A percentile compares a stretch with the other conserved stretches of the same genome.
Conservation (phyloP, 129 eudicot genomes). For the Ambrosia trifida region DNA sequence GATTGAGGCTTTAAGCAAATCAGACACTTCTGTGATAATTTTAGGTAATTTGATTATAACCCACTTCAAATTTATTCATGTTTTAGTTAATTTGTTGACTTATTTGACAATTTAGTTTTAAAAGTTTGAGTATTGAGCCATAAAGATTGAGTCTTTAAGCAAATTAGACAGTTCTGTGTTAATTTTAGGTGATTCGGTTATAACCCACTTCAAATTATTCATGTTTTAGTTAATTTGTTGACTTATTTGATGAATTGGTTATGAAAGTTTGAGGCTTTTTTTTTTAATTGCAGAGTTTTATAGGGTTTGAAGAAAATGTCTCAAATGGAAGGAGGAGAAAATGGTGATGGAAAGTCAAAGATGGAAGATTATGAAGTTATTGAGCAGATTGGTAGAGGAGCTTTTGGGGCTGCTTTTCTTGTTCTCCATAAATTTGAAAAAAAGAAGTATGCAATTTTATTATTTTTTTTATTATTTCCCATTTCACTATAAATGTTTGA, state of each 20-base stretch:
- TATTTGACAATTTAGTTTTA: constrained; percentile 5
- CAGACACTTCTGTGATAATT: neutral
- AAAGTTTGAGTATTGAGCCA: constrained; percentile 12
- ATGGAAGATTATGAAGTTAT: constrained; percentile 89
- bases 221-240: constrained; percentile 29
- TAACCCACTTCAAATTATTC: constrained; percentile 28
- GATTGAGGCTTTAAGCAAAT: constrained; percentile 4
- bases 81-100: constrained; percentile 29
- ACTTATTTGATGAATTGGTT: constrained; percentile 11
- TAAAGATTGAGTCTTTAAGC: neutral
- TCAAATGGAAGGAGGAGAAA: constrained; percentile 56
- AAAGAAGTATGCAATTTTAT: constrained; percentile 49
- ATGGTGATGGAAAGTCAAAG: constrained; percentile 59
- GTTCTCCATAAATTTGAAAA: constrained; percentile 84
- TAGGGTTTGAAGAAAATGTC: constrained; percentile 32
- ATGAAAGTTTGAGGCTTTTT: constrained; percentile 7
- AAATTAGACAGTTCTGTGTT: constrained; percentile 17
- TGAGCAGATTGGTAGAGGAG: constrained; percentile 98
- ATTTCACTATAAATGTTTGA: neutral
- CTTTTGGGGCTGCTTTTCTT: constrained; percentile 89
- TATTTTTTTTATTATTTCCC: neutral
- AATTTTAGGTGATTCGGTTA: constrained; percentile 29
- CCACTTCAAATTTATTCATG: constrained; percentile 25
- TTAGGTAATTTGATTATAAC: constrained; percentile 31
- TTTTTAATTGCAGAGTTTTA: neutral